phyloP scores from a whole-genome alignment of 257 asterid species.

The Parsonsia alboflavescens region DNA sequence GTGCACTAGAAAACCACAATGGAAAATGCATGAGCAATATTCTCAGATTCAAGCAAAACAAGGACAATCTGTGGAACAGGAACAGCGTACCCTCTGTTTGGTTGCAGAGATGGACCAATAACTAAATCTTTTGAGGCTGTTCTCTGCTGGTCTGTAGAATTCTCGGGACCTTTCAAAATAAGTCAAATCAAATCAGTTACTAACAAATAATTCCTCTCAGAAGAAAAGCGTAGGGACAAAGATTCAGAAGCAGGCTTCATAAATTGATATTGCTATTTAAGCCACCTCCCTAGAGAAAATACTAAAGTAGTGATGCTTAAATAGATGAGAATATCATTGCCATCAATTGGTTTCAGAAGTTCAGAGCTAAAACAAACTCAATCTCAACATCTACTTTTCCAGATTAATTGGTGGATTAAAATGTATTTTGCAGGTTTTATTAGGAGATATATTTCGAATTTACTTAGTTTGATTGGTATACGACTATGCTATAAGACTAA shows the following conservation, averaged over 20 bases:
- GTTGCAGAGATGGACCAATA: conserved; percentile 54
- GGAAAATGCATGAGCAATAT: background rate
- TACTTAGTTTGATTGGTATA: background rate
- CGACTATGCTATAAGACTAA: background rate
- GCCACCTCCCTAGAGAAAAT: background rate
- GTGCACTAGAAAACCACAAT: too few species aligned
- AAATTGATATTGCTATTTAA: background rate
- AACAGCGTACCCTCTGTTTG: conserved; percentile 48
- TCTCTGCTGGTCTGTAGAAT: conserved; percentile 41
- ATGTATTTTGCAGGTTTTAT: background rate
- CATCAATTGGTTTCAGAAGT: background rate
- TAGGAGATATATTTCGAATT: background rate
- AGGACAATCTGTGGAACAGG: conserved; percentile 7
- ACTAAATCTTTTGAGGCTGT: conserved; percentile 49
- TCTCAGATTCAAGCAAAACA: conserved; percentile 5
- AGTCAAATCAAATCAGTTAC: conserved; percentile 19
- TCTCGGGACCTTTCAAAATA: conserved; percentile 68
- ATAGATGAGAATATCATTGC: background rate
- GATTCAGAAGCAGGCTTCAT: background rate
- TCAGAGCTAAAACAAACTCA: background rate
- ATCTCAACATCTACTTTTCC: background rate
- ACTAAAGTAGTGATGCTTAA: too few species aligned
- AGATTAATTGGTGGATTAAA: background rate
- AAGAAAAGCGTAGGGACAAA: background rate
- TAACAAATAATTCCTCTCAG: background rate